Conservation (phyloP, 306 rosid species). For the Castanospermum australe region DNA sequence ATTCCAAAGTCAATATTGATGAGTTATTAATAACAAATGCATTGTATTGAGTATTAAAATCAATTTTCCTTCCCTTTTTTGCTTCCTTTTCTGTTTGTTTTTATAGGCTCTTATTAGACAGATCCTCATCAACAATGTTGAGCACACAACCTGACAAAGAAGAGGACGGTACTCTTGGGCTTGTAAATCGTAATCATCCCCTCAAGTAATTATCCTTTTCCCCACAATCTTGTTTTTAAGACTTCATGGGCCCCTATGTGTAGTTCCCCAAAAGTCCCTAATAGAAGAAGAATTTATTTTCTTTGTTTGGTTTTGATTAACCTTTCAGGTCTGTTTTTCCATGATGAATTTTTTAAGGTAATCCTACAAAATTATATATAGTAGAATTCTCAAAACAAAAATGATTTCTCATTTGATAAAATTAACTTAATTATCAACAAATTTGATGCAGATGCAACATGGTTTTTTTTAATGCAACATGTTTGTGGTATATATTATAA, state of each 20-base stretch:
- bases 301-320: not conserved
- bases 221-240: conserved; percentile 27
- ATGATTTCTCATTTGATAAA: too few species aligned
- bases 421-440: too few species aligned
- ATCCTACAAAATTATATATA: not conserved
- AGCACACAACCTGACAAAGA: conserved; percentile 25
- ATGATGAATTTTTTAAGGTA: not conserved
- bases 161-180: conserved; percentile 20
- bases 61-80: not conserved
- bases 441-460: too few species aligned
- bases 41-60: not conserved
- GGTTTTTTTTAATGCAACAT: too few species aligned
- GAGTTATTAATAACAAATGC: conserved; percentile 25
- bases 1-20: conserved; percentile 32
- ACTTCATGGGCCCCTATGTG: conserved; percentile 14
- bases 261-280: not conserved
- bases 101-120: not conserved
- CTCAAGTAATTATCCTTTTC: conserved; percentile 35
- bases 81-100: not conserved
- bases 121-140: conserved; percentile 27
- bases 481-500: too few species aligned
- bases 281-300: not conserved
- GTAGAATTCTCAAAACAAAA: too few species aligned
- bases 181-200: conserved; percentile 21
- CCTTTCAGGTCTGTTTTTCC: not conserved